phyloP scores from a whole-genome alignment of 2,329 filamentous ascomycete species.

The Myriosclerotinia curreyana region DNA sequence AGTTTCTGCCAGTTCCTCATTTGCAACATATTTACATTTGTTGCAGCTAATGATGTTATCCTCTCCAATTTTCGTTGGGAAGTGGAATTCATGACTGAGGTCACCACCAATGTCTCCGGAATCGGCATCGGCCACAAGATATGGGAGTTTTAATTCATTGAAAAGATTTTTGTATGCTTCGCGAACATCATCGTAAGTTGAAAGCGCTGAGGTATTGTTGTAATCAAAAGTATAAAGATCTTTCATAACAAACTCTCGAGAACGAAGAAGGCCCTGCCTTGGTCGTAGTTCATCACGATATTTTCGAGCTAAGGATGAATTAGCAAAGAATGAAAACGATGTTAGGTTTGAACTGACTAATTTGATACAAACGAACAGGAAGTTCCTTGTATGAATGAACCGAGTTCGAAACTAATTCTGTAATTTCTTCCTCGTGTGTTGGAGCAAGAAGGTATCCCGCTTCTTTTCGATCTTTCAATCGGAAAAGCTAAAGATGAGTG shows the following conservation, averaged over 20 bases:
- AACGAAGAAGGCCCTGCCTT: conserved; percentile 80
- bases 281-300: conserved; percentile 92
- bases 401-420: conserved; percentile 67
- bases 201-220: conserved; percentile 62
- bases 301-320: conserved; percentile 63
- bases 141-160: conserved; percentile 76
- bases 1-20: conserved; percentile 75
- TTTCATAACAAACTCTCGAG: conserved; percentile 95
- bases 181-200: conserved; percentile 75
- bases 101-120: conserved; percentile 96
- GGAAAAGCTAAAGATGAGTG: conserved; percentile 64
- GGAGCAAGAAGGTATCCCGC: conserved; percentile 75
- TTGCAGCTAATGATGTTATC: conserved; percentile 77
- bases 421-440: conserved; percentile 97
- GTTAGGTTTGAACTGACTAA: conserved; percentile 54
- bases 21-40: conserved; percentile 72
- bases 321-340: conserved; percentile 9
- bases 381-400: conserved; percentile 82
- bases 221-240: conserved; percentile 94
- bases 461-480: conserved; percentile 74
- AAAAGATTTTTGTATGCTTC: conserved; percentile 74
- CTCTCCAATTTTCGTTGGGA: conserved; percentile 75
- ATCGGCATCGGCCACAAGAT: conserved; percentile 81
- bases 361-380: conserved; percentile 86
- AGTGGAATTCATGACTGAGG: conserved; percentile 92